Percentiles rank a stretch among this genome's conserved stretches.
Evolutionary conservation across 1,139 yeast genomes (phyloP).

Genomic region (Candida smagusa): DNA sequence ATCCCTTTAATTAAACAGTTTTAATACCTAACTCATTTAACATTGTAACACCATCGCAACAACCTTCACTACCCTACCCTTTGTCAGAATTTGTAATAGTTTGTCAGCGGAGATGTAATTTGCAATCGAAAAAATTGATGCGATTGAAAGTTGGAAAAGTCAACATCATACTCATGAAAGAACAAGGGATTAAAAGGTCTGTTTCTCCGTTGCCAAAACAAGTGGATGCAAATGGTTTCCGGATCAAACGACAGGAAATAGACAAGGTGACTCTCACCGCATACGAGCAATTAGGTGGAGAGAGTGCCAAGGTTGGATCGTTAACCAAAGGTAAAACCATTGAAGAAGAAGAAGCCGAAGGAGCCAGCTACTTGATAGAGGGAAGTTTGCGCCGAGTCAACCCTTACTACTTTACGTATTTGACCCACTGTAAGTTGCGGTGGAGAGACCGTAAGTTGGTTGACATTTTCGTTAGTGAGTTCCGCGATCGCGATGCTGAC

Average conservation of each 20-base stretch:
- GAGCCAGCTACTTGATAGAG: constrained; percentile 49
- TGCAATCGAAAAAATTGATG: neutral
- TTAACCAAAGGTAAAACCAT: constrained; percentile 42
- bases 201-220: constrained; percentile 24
- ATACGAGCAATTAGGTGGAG: constrained; percentile 40
- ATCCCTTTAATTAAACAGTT: too few species aligned
- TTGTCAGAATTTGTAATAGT: too few species aligned
- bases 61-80: too few species aligned
- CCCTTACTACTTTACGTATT: constrained; percentile 85
- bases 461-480: constrained; percentile 81
- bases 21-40: too few species aligned
- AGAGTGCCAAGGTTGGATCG: constrained; percentile 20
- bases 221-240: constrained; percentile 49
- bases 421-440: constrained; percentile 86
- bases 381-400: constrained; percentile 68
- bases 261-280: constrained; percentile 44
- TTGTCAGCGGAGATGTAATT: neutral
- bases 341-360: constrained; percentile 52
- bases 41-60: too few species aligned
- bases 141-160: neutral
- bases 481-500: constrained; percentile 71
- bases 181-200: constrained; percentile 18
- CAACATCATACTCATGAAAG: neutral
- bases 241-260: constrained; percentile 42
- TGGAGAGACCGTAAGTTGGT: constrained; percentile 82